A percentile compares a stretch with the other conserved stretches of the same genome.
Conservation (phyloP, 495 filamentous ascomycete genomes). For the Umbilicaria muhlenbergii region DNA sequence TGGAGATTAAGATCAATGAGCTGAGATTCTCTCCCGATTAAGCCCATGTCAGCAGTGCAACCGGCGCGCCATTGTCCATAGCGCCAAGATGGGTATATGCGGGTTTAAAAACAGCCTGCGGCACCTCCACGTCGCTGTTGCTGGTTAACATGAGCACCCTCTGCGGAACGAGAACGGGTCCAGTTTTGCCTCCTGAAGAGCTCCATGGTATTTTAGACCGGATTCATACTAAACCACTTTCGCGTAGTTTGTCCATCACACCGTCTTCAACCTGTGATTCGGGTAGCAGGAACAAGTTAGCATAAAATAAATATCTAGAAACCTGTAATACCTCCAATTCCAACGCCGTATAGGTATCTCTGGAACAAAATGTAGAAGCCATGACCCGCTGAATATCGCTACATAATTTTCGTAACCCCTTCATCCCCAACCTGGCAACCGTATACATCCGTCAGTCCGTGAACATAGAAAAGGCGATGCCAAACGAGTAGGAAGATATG, state of each 20-base stretch:
- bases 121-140: too few relatives aligned
- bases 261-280: conserved; percentile 12
- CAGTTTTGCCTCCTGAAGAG: too few relatives aligned
- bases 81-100: too few relatives aligned
- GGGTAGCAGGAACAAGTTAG: conserved; percentile 8
- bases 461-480: not conserved
- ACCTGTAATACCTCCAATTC: not conserved
- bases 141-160: too few relatives aligned
- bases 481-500: not conserved
- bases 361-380: conserved; percentile 12
- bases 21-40: too few relatives aligned
- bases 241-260: conserved; percentile 10
- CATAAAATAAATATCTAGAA: conserved; percentile 6
- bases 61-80: too few relatives aligned
- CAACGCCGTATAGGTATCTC: not conserved
- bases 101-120: too few relatives aligned
- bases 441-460: conserved; percentile 13
- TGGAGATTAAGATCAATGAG: too few relatives aligned
- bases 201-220: not conserved
- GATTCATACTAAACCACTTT: conserved; percentile 13
- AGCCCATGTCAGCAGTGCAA: too few relatives aligned
- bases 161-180: too few relatives aligned
- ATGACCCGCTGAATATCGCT: conserved; percentile 23
- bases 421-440: conserved; percentile 82
- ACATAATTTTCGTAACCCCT: conserved; percentile 86